Conservation (phyloP, 2,329 filamentous ascomycete species). For the Amauroascus niger region DNA sequence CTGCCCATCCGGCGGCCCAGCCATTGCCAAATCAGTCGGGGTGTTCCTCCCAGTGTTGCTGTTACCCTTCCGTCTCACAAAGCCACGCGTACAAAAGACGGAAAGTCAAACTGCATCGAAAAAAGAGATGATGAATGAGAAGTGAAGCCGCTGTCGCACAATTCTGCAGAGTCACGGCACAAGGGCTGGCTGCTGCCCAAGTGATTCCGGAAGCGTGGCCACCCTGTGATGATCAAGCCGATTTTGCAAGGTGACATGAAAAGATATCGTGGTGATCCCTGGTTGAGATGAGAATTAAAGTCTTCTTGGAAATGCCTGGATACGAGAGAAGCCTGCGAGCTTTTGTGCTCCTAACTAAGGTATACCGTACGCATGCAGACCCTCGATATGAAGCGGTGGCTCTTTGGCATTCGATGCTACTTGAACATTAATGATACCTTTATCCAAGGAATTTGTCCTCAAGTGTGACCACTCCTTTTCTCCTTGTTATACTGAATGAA, state of each 20-base stretch:
- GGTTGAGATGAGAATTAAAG: neutral
- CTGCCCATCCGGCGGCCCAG: neutral
- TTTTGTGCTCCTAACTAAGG: neutral
- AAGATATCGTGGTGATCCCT: neutral
- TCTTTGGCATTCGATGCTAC: too few species aligned
- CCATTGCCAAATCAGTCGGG: neutral
- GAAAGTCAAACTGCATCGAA: neutral
- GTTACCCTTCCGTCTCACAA: conserved; percentile 4
- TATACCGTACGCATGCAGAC: too few species aligned
- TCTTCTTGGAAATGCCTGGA: neutral
- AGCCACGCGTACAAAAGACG: conserved; percentile 5
- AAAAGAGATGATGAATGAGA: neutral
- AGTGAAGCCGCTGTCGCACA: neutral
- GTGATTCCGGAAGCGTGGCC: neutral
- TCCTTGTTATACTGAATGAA: too few species aligned
- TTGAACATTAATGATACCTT: neutral
- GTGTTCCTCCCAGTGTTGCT: neutral
- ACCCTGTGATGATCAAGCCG: neutral
- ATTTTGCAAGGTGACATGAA: conserved; percentile 1
- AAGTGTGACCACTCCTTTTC: neutral
- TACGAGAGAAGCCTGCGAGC: neutral
- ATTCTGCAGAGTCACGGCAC: neutral
- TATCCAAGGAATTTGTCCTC: neutral
- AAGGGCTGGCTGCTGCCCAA: neutral
- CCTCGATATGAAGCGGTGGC: too few species aligned